Base-by-base conservation (phyloP, 371 early-diverging fungal species). In the Saksenaea oblongispora region DNA sequence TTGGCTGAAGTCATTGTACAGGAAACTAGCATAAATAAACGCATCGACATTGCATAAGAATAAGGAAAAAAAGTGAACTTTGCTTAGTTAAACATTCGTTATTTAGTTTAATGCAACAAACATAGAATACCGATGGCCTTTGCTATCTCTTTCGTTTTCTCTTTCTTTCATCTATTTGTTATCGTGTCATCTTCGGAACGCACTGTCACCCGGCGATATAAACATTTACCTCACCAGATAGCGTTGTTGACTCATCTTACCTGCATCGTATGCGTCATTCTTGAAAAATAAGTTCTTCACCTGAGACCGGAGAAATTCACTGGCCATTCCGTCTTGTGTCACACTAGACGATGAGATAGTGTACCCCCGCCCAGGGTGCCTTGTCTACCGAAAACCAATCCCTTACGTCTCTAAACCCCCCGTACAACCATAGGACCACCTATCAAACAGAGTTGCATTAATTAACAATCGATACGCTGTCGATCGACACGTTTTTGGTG, bases 181-280 rank as follows among this genome's bases (percentile, higher is more conserved):
- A 22, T 47, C 17, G 7, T 47, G 51, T 47, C 51, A 47, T 22
- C 9, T 22, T 10, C 22, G 24, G 51, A 31, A 47, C 22, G 51
- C 51, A 47, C 10, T 47, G 51, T 17, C 51, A 47, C 22, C 51
- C 51, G 24, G 22, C 17, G 22, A 47, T 11, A 22, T 22, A 47
- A 47, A 47, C 51, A 47, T 47, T 47, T 47, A 47, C 11, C 51
- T 47, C 51, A 47, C 22, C 51, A 47, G 51, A 47, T 47, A 22
- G 22, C 11, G 24, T 22, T 47, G 51, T 47, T 47, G 51, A 47
- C 51, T 47, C 51, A 47, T 47, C 22, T 47, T 47, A 47, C 51
- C 22, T 47, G 51, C 51, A 47, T 47, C 22, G 22, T 9, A 9
- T 47, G 51, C 24, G 17, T 47, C 24, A 22, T 47, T 4, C 10